These are phyloP conservation scores for Aphanocladium album DNA, from an alignment of 2,329 filamentous ascomycete genomes.

Conservation along the genomic window DNA sequence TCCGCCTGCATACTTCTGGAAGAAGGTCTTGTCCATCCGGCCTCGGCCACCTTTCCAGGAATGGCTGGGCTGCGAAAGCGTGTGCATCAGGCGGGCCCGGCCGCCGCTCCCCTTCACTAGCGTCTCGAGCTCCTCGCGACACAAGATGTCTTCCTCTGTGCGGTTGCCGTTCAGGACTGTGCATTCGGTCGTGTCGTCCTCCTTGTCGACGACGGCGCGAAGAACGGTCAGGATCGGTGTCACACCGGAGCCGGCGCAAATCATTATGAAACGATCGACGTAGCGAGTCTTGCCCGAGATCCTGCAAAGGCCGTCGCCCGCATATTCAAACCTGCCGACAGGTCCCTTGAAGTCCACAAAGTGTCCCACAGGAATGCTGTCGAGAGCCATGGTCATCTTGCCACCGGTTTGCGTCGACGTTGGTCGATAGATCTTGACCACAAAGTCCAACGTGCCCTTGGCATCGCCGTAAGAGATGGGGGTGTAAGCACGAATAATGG, in stretches of 20 bases:
- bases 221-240: constrained; percentile 89
- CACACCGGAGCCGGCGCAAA: constrained; percentile 83
- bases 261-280: constrained; percentile 73
- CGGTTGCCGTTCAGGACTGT: constrained; percentile 76
- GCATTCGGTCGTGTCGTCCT: constrained; percentile 60
- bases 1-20: not conserved
- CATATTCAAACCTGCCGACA: constrained; percentile 78
- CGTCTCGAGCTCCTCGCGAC: constrained; percentile 24
- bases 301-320: constrained; percentile 58
- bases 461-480: constrained; percentile 63
- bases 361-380: constrained; percentile 66
- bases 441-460: constrained; percentile 63
- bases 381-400: constrained; percentile 76
- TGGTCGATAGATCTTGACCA: constrained; percentile 78
- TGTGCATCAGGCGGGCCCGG: not conserved
- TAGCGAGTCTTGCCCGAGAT: constrained; percentile 52
- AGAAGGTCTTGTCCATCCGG: not conserved
- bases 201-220: constrained; percentile 64
- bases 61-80: not conserved
- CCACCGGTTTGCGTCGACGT: constrained; percentile 56
- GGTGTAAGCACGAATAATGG: constrained; percentile 82
- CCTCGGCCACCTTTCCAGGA: not conserved
- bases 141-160: constrained; percentile 73
- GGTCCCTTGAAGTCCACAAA: constrained; percentile 83
- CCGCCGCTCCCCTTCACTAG: not conserved